Conservation (phyloP, 257 asterid species). For the Jacaranda copaia region DNA sequence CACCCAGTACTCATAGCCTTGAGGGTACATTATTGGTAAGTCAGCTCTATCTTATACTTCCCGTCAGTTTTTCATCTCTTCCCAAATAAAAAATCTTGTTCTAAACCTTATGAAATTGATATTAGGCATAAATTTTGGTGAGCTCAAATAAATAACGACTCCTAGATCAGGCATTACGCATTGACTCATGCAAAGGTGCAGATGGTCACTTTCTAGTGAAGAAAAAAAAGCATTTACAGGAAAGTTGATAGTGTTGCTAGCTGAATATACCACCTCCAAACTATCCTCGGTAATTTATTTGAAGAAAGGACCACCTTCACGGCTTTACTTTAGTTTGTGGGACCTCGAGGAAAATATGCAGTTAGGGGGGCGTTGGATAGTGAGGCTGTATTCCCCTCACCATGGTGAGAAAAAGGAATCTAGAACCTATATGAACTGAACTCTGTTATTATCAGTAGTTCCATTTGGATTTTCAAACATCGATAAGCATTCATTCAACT, state of each 20-base stretch:
- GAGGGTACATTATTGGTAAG: slow-evolving; percentile 94
- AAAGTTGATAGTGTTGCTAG: background rate
- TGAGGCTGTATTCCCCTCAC: background rate
- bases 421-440: background rate
- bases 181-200: background rate
- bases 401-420: background rate
- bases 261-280: slow-evolving; percentile 9
- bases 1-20: slow-evolving; percentile 92
- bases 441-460: background rate
- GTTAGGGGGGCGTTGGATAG: background rate
- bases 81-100: slow-evolving; percentile 16
- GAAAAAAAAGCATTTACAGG: background rate
- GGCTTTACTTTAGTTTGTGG: background rate
- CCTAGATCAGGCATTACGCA: slow-evolving; percentile 15
- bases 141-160: background rate
- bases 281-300: background rate
- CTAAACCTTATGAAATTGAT: slow-evolving; percentile 7
- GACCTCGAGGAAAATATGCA: background rate
- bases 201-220: background rate
- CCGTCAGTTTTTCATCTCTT: slow-evolving; percentile 6
- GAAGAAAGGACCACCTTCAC: slow-evolving; percentile 6
- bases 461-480: background rate
- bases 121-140: background rate
- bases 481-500: background rate
- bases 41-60: slow-evolving; percentile 30